Conservation (phyloP, 1,284 basidiomycete genomes). For the Ganoderma meredithae region DNA sequence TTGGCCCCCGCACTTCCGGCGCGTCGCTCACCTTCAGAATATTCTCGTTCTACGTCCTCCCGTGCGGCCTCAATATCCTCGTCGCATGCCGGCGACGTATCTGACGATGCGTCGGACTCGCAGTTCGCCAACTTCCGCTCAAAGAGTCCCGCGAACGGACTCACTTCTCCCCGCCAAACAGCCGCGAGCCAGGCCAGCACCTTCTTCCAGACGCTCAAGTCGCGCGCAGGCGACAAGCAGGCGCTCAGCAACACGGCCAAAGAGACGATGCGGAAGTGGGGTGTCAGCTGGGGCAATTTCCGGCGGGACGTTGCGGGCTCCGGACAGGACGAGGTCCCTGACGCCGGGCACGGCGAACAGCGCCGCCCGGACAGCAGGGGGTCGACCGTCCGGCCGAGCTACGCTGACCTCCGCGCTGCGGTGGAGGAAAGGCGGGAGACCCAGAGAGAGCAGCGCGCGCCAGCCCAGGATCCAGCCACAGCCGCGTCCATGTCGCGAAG, state of each 20-base stretch:
- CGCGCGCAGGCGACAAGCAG: slow-evolving; percentile 83
- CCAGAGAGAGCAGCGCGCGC: slow-evolving; percentile 48
- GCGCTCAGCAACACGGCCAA: slow-evolving; percentile 82
- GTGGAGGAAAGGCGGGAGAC: slow-evolving; percentile 65
- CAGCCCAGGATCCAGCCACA: slow-evolving; percentile 30
- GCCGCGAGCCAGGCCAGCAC: slow-evolving; percentile 38
- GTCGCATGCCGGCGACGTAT: slow-evolving; percentile 34
- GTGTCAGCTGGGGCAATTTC: slow-evolving; percentile 76
- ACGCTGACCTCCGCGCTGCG: slow-evolving; percentile 53
- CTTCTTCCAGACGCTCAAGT: slow-evolving; percentile 78
- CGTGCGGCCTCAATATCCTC: slow-evolving; percentile 31
- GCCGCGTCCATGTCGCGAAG: slow-evolving; percentile 29
- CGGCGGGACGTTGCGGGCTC: slow-evolving; percentile 54
- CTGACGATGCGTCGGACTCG: slow-evolving; percentile 35
- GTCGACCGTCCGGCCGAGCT: slow-evolving; percentile 64
- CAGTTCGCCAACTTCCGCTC: slow-evolving; percentile 32
- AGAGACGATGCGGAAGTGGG: slow-evolving; percentile 90
- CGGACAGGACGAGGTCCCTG: slow-evolving; percentile 50
- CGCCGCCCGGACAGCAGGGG: slow-evolving; percentile 44
- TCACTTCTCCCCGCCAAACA: slow-evolving; percentile 29
- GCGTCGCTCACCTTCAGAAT: slow-evolving; percentile 38
- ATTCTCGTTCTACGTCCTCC: slow-evolving; percentile 37
- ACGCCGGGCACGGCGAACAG: slow-evolving; percentile 50
- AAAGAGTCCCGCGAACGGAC: slow-evolving; percentile 34
- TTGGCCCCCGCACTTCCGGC: slow-evolving; percentile 23